Conservation (phyloP, 2,329 filamentous ascomycete genomes). For the Dactylonectria macrodidyma region DNA sequence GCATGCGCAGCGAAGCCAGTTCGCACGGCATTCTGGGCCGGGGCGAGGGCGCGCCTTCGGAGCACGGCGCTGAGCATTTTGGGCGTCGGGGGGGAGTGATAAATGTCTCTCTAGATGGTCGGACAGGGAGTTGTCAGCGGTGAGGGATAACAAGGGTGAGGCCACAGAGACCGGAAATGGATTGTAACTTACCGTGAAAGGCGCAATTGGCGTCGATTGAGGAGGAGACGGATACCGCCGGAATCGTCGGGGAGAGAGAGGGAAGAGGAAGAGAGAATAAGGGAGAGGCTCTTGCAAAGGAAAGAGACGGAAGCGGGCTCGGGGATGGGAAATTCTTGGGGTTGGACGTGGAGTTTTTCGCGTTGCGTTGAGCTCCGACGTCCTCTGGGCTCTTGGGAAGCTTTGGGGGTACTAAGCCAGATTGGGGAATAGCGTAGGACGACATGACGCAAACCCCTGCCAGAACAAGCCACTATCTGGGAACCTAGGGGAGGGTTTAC, state of each 20-base stretch:
- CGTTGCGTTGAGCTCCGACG: slow-evolving; percentile 59
- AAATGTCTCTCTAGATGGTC: slow-evolving; percentile 48
- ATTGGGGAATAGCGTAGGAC: slow-evolving; percentile 39
- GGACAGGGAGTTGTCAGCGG: slow-evolving; percentile 39
- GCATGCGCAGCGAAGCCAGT: slow-evolving; percentile 68
- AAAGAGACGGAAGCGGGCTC: slow-evolving; percentile 45
- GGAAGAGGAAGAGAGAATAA: slow-evolving; percentile 50
- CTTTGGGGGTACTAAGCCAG: slow-evolving; percentile 49
- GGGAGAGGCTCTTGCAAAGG: slow-evolving; percentile 45
- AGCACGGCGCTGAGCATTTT: slow-evolving; percentile 75
- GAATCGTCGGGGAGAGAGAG: slow-evolving; percentile 39
- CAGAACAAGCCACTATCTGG: slow-evolving; percentile 22
- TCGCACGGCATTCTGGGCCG: slow-evolving; percentile 65
- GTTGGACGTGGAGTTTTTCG: slow-evolving; percentile 58
- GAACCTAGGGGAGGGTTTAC: slow-evolving; percentile 12
- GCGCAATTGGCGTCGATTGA: slow-evolving; percentile 47
- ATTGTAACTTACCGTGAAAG: slow-evolving; percentile 41
- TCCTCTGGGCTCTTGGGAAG: slow-evolving; percentile 53
- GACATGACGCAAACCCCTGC: slow-evolving; percentile 21
- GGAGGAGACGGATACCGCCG: slow-evolving; percentile 40
- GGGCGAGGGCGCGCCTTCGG: slow-evolving; percentile 72
- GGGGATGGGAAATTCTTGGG: slow-evolving; percentile 57
- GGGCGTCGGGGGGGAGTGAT: slow-evolving; percentile 40
- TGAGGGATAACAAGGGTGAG: slow-evolving; percentile 31
- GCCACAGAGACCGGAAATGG: slow-evolving; percentile 30